Base-by-base conservation (phyloP, 768 basidiomycete genomes). In the Agrocybe chaxingu region DNA sequence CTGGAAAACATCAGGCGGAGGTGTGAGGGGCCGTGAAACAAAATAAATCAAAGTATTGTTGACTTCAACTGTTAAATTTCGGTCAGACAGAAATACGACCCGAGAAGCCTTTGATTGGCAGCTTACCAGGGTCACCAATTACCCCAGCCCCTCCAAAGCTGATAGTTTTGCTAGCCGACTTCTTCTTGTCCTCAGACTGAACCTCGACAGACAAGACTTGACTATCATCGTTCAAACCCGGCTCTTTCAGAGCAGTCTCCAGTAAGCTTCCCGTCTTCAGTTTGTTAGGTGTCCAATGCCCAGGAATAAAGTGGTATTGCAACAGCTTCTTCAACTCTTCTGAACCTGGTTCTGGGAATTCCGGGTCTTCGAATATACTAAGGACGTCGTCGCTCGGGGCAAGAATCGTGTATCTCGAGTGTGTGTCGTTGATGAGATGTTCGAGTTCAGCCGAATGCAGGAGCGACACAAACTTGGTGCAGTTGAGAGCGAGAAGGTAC, bases 281-380 rank as follows among this genome's bases (percentile, higher is more conserved):
- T 55, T 92, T 87, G 47, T 79, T 75, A 3, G 81, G 78, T 0
- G 76, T 74, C 81, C 89, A 87, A 51, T 77, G 79, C 7, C 92
- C 92, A 0, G 92, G 89, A 39, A 98, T 71, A 65, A 99, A 93
- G 67, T 99, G 97, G 62, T 98, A 98, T 58, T 84, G 76, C 36
- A 98, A 69, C 45, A 87, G 61, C 52, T 78, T 84, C 65, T 77
- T 85, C 48, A 98, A 71, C 52, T 89, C 89, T 11, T 77, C 74
- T 13, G 75, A 82, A 3, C 89, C 90, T 30, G 66, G 70, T 49
- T 81, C 72, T 3, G 91, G 92, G 16, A 89, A 65, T 30, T 80
- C 75, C 10, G 67, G 71, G 40, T 73, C 70, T 11, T 76, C 74
- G 43, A 80, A 80, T 33, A 84, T 51, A 16, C 77, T 72, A 34